Evolutionary conservation across 192 early-diverging fungal genomes (phyloP).

Genomic region (Coemansia sp.): DNA sequence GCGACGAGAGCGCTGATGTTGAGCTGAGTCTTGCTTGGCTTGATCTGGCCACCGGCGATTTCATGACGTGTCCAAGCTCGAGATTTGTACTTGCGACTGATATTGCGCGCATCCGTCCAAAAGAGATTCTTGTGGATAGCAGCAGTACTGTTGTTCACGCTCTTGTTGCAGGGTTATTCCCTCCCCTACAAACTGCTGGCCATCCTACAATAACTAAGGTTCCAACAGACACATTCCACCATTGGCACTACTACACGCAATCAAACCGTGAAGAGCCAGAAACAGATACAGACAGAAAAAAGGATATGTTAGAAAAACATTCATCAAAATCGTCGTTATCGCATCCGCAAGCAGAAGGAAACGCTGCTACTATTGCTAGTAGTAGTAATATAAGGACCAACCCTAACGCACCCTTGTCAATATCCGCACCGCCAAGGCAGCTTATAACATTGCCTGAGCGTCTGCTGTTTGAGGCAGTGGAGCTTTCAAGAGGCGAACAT

Average conservation of each 20-base stretch:
- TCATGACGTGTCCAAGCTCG: conserved; percentile 64
- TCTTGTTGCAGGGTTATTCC: conserved; percentile 12
- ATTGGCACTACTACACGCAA: neutral
- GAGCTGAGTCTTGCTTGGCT: conserved; percentile 81
- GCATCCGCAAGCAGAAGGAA: neutral
- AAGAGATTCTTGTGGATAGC: conserved; percentile 70
- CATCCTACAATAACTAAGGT: conserved; percentile 21
- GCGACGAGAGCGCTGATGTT: neutral
- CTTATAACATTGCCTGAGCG: conserved; percentile 23
- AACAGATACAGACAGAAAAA: neutral
- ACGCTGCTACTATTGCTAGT: neutral
- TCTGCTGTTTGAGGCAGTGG: conserved; percentile 38
- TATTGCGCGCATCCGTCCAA: conserved; percentile 79
- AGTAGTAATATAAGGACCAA: neutral
- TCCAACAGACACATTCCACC: conserved; percentile 6
- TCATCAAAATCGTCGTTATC: neutral
- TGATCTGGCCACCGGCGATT: conserved; percentile 90
- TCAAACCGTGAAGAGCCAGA: neutral
- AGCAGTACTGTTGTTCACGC: conserved; percentile 10
- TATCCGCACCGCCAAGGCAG: conserved; percentile 23
- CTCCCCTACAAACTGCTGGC: conserved; percentile 5
- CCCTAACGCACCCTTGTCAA: conserved; percentile 10
- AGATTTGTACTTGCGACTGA: conserved; percentile 60
- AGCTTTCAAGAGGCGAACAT: conserved; percentile 36
- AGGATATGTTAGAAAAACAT: neutral